A percentile compares a stretch with the other conserved stretches of the same genome.
These are phyloP conservation scores for Recurvomyces mirabilis DNA, from an alignment of 495 filamentous ascomycete genomes.

Conservation along the genomic window DNA sequence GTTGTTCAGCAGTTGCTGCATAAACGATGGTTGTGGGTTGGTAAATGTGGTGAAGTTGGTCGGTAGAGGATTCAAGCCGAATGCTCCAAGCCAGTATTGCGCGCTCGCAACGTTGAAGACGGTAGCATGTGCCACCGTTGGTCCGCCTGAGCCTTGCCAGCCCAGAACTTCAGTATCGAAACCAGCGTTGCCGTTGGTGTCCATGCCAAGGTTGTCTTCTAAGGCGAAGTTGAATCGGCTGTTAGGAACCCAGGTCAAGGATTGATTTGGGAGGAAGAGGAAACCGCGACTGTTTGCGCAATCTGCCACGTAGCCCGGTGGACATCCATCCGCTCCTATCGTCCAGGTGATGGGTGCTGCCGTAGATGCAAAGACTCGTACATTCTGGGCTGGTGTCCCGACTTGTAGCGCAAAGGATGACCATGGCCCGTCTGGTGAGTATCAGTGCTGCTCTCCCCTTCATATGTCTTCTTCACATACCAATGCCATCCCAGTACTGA, in stretches of 20 bases:
- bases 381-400: conserved; percentile 44
- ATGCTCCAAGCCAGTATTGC: conserved; percentile 44
- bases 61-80: conserved; percentile 40
- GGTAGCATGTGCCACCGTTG: conserved; percentile 31
- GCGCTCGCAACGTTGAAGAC: conserved; percentile 46
- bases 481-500: conserved; percentile 24
- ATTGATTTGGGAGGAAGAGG: conserved; percentile 39
- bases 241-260: conserved; percentile 46
- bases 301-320: conserved; percentile 22
- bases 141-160: conserved; percentile 26
- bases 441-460: too few species aligned
- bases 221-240: conserved; percentile 45
- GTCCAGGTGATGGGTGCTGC: conserved; percentile 48
- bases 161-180: conserved; percentile 39
- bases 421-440: conserved; percentile 25
- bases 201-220: conserved; percentile 38
- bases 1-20: conserved; percentile 34
- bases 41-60: conserved; percentile 31
- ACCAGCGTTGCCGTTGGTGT: conserved; percentile 46
- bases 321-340: conserved; percentile 41
- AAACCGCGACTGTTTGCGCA: conserved; percentile 38
- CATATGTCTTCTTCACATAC: too few species aligned
- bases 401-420: conserved; percentile 42
- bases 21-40: conserved; percentile 21
- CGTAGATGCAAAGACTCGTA: conserved; percentile 48